Base-by-base conservation (phyloP, 2,329 filamentous ascomycete species). In the Sporothrix luriei region DNA sequence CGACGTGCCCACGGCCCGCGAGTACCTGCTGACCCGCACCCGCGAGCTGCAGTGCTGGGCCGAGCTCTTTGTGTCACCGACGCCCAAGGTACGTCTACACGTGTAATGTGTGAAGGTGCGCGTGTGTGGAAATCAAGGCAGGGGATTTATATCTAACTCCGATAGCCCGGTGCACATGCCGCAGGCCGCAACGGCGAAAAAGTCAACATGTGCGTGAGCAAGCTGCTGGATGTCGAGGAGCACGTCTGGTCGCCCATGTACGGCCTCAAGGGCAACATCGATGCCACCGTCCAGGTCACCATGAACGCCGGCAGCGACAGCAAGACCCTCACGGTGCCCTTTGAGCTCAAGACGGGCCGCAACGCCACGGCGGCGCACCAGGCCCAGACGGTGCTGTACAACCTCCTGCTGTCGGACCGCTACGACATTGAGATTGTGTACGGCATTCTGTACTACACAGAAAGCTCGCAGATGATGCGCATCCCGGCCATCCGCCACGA, bases 241-340 rank as follows among this genome's bases (percentile, higher is more conserved):
- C 95, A 98, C 77, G 89, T 99, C 38, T 99, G 95, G 95, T 98
- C 94, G 7, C 95, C 95, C 0, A 94, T 93, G 88, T 99, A 97
- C 77, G 95, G 95, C 0, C 83, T 99, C 19, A 99, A 99, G 78
- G 95, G 95, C 40, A 99, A 98, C 75, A 95, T 99, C 71, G 95
- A 99, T 80, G 95, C 95, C 38, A 98, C 95, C 0, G 91, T 99
- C 0, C 92, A 99, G 80, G 91, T 95, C 19, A 88, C 87, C 0
- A 91, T 97, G 83, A 91, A 97, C 69, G 26, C 46, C 4, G 84
- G 86, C 40, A 80, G 83, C 61, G 87, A 87, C 46, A 26, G 40
- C 40, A 71, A 61, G 71, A 91, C 87, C 5, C 82, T 98, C 72
- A 94, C 94, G 0, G 92, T 97, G 4, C 95, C 95, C 0, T 92